phyloP scores from a whole-genome alignment of 192 early-diverging fungal genomes.

The Lobulomyces angularis region DNA sequence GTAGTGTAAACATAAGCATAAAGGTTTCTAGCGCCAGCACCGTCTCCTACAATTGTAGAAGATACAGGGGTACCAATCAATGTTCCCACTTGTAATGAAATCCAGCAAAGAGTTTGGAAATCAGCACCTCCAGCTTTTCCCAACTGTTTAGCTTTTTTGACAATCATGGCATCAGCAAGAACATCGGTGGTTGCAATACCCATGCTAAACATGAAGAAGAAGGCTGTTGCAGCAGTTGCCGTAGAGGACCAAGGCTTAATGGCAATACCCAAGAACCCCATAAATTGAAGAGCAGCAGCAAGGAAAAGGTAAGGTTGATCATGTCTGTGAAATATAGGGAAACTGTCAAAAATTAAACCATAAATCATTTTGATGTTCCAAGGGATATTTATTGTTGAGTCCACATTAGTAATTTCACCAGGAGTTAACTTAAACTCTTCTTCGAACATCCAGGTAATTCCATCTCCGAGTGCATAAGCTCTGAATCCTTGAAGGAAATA shows the following conservation, averaged over 20 bases:
- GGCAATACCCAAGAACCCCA: constrained; percentile 5
- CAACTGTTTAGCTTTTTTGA: constrained; percentile 3
- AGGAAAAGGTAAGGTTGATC: constrained; percentile 12
- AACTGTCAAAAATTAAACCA: constrained; percentile 16
- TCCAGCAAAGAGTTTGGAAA: no score
- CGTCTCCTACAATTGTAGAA: no score
- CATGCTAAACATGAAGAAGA: constrained; percentile 14
- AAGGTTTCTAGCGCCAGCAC: neutral
- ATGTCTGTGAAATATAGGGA: constrained; percentile 11
- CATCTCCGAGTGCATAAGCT: constrained; percentile 15
- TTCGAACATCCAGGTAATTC: constrained; percentile 15
- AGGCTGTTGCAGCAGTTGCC: constrained; percentile 10
- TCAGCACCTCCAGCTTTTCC: constrained; percentile 10
- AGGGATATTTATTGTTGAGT: constrained; percentile 12
- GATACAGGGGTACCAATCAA: no score
- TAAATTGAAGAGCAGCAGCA: constrained; percentile 1
- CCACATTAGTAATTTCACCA: constrained; percentile 1
- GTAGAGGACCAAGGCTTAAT: constrained; percentile 1
- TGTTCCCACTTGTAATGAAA: no score
- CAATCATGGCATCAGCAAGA: constrained; percentile 17
- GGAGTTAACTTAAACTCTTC: neutral
- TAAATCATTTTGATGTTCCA: constrained; percentile 20
- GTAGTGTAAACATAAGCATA: neutral
- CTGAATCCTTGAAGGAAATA: constrained; percentile 20
- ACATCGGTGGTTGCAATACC: constrained; percentile 17